Base-by-base conservation (phyloP, 2,329 filamentous ascomycete genomes). In the Penicillium sp. region DNA sequence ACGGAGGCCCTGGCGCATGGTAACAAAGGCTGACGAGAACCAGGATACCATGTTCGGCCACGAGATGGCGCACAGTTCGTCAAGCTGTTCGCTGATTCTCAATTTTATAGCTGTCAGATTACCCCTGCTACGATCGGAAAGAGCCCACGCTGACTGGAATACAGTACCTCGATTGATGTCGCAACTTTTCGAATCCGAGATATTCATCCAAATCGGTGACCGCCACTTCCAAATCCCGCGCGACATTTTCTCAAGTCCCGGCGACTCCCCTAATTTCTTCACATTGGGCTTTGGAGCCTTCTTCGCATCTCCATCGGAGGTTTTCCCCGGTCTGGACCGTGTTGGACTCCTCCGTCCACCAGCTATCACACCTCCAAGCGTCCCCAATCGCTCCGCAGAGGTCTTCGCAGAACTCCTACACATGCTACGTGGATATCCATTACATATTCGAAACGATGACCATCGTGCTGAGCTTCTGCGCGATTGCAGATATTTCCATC, bases 261-360 rank as follows among this genome's bases (percentile, higher is more conserved):
- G 93, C 26, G 93, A 98, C 76, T 88, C 87, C n/a, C 93, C 93
- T 13, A 98, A 98, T 74, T 98, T 92, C 81, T 98, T 98, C 80
- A 89, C 92, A 0, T 84, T 97, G 3, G 93, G 93, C 58, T 96
- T 96, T 69, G 89, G 88, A 37, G 85, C 91, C 66, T 96, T 96
- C 81, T 96, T 96, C 78, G 88, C 88, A 16, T 87, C 86, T 2
- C 90, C 90, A 0, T 82, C 85, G 14, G 89, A 96, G 67, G 84
- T 92, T 6, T 97, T 96, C 66, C 93, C 93, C 0, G 93, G 93
- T 1, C 83, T 97, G 1, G 87, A 92, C 57, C 86, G 91, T 51
- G 85, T 87, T 59, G 86, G 87, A 14, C 84, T 97, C 21, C 85
- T 97, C 43, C 88, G 93, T 0, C 93, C 93, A 1, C 93, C 93